Evolutionary conservation across 352 stramenopile species (phyloP), one percentile per base, ranked within the genome.

Genomic region (Peronospora belbahrii): DNA sequence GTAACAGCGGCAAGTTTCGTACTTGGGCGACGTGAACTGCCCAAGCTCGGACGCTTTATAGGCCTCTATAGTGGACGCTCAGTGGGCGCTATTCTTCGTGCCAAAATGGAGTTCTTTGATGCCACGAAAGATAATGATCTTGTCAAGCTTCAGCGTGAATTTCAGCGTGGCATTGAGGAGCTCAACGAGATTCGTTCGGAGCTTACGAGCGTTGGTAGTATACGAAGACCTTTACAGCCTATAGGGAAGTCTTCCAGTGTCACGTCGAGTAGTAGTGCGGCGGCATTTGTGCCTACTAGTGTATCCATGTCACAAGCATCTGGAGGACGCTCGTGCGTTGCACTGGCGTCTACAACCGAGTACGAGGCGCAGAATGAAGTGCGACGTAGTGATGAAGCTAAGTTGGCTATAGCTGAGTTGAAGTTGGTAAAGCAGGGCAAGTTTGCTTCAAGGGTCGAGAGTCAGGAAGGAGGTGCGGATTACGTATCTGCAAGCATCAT

Each of bases 21-120:
- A 30, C 65, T 89, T 15, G 78, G 78, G 1, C 57, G 75, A 9
- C 77, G 79, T 41, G 78, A 89, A 52, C 58, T 89, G 49, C 78
- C 73, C 18, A 83, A 84, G 60, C 58, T 87, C 37, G 75, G 68
- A 1, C 72, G 65, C 42, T 72, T 83, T 19, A 18, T 81, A 8
- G 78, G 78, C 0, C 15, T 76, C 11, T 86, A 85, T 58, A 68
- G 59, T 19, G 78, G 78, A 1, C 72, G 78, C 37, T 74, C 66
- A 0, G 65, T 89, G 6, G 78, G 78, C 19, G 78, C 78, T 6
- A 76, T 87, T 32, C 44, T 89, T 20, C 78, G 78, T 36, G 78
- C 78, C 25, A 89, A 89, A 56, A 80, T 86, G 35, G 74, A 89
- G 62, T 89, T 87, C 55, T 89, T 87, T 39, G 73, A 89, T 59